These are phyloP conservation scores for Wallacemonas sp. DNA, from an alignment of 208 protist genomes.

Conservation along the genomic window DNA sequence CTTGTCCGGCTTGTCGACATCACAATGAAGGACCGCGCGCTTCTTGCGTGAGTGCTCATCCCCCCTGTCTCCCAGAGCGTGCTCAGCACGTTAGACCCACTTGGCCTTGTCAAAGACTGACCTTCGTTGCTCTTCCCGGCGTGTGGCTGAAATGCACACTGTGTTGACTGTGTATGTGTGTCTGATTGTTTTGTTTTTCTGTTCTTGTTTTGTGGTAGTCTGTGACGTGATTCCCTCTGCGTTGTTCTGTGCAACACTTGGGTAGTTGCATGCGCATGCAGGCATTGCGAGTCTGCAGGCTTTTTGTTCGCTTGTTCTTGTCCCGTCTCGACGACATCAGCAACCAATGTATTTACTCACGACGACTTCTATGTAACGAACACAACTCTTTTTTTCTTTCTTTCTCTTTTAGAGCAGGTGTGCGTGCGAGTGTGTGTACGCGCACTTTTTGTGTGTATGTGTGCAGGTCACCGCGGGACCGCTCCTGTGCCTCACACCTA, in stretches of 20 bases:
- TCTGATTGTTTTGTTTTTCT: not conserved
- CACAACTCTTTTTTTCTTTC: not conserved
- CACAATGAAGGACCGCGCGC: slow-evolving; percentile 87
- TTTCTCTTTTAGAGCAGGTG: not conserved
- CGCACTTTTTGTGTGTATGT: no score
- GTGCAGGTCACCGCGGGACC: no score
- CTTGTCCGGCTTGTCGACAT: slow-evolving; percentile 88
- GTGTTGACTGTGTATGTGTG: not conserved
- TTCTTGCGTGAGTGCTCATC: slow-evolving; percentile 56
- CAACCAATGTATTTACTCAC: slow-evolving; percentile 2
- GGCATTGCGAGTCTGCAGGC: no score
- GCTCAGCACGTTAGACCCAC: not conserved
- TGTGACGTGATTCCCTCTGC: no score
- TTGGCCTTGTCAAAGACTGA: not conserved
- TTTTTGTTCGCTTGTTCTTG: no score
- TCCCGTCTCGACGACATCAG: no score
- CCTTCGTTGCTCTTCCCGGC: no score
- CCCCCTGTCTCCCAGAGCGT: not conserved
- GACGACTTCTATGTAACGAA: not conserved
- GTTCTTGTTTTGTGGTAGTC: no score
- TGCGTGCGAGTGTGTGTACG: not conserved
- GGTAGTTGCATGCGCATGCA: no score
- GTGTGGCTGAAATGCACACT: not conserved
- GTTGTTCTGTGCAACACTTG: no score
- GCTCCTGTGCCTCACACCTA: no score